These are phyloP conservation scores for Nannizziopsis arthrosporioides DNA, from an alignment of 2,329 filamentous ascomycete genomes.

Conservation along the genomic window DNA sequence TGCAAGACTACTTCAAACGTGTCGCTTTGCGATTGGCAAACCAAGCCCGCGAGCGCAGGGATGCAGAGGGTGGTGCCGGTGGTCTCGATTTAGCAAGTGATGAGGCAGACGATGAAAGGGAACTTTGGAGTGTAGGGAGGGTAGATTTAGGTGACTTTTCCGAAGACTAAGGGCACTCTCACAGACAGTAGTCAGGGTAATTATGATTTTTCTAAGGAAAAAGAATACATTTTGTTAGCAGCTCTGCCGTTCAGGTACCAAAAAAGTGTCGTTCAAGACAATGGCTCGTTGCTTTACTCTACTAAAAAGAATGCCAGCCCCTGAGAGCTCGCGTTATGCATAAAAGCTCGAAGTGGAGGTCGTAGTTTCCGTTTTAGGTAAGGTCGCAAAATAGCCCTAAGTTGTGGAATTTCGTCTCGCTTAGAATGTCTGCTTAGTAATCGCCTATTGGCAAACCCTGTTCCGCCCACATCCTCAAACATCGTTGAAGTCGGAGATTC, in stretches of 20 bases:
- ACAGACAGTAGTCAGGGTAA: too few relatives aligned
- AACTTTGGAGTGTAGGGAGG: constrained; percentile 90
- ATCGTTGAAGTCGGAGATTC: constrained; percentile 12
- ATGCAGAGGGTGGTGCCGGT: constrained; percentile 81
- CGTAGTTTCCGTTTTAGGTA: constrained; percentile 5
- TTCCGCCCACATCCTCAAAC: constrained; percentile 9
- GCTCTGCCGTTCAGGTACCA: too few relatives aligned
- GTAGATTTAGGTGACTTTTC: constrained; percentile 57
- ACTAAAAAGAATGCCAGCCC: neutral
- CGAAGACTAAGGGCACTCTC: constrained; percentile 22
- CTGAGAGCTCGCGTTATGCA: neutral
- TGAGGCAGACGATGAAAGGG: constrained; percentile 85
- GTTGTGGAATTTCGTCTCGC: constrained; percentile 16
- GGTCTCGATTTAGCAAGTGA: constrained; percentile 79
- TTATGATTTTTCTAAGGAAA: too few relatives aligned
- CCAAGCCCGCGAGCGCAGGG: constrained; percentile 77
- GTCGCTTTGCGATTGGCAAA: constrained; percentile 73
- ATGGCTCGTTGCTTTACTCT: too few relatives aligned
- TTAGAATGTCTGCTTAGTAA: constrained; percentile 19
- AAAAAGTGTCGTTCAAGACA: too few relatives aligned
- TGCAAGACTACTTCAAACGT: constrained; percentile 95
- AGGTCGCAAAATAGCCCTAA: constrained; percentile 14
- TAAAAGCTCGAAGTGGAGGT: neutral
- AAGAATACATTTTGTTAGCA: too few relatives aligned
- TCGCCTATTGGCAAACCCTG: constrained; percentile 11